A percentile compares a stretch with the other conserved stretches of the same genome.
These are phyloP conservation scores for Candida suzukii DNA, from an alignment of 805 yeast genomes.

Conservation along the genomic window DNA sequence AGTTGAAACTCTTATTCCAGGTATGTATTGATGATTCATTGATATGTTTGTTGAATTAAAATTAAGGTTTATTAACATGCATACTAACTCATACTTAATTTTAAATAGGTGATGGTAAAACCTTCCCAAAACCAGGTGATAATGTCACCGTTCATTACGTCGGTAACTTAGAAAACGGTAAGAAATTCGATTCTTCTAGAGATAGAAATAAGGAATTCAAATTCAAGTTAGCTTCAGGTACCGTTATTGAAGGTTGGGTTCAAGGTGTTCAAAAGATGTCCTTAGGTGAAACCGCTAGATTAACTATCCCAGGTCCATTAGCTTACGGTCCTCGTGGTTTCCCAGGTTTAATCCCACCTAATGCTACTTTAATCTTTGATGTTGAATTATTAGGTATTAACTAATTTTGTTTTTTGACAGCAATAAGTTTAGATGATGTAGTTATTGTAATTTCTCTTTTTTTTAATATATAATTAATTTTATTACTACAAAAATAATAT, in stretches of 20 bases:
- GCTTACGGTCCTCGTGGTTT: constrained; percentile 94
- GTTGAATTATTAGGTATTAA: constrained; percentile 63
- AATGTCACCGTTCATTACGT: constrained; percentile 90
- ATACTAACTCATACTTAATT: background rate
- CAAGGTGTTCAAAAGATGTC: constrained; percentile 88
- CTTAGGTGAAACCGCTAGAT: constrained; percentile 86
- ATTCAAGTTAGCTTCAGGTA: constrained; percentile 91
- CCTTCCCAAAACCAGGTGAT: constrained; percentile 85
- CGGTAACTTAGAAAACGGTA: constrained; percentile 92
- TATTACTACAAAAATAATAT: background rate
- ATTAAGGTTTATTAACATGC: background rate
- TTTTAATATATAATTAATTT: background rate
- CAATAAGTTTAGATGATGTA: background rate
- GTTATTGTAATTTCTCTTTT: background rate
- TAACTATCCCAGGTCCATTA: constrained; percentile 87
- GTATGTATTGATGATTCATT: constrained; percentile 9
- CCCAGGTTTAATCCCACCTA: constrained; percentile 96
- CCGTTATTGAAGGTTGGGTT: constrained; percentile 96
- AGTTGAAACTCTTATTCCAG: constrained; percentile 29
- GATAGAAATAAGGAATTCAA: constrained; percentile 96
- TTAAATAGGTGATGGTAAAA: constrained; percentile 70
- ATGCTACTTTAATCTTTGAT: constrained; percentile 84
- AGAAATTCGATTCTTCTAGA: constrained; percentile 90
- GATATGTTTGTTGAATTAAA: too few relatives aligned
- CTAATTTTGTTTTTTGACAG: constrained; percentile 14